Percentiles rank a stretch among this genome's conserved stretches.
phyloP scores from a whole-genome alignment of 139 green algal genomes.

The Microglena sp. region DNA sequence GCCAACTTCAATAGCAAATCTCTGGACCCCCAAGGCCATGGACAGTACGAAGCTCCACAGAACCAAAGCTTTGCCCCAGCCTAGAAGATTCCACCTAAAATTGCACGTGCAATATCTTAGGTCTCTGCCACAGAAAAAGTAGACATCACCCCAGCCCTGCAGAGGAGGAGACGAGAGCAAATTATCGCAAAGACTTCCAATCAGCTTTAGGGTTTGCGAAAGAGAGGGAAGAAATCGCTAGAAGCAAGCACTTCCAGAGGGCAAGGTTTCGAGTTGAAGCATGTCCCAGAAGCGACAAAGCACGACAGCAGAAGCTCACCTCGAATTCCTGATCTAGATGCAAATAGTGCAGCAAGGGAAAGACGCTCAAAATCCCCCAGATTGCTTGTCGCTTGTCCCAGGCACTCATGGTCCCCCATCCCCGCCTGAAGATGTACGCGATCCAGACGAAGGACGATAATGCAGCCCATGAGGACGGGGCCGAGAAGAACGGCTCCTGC shows the following conservation, averaged over 20 bases:
- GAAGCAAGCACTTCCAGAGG: neutral
- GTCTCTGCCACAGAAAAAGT: conserved; percentile 65
- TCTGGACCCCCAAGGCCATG: conserved; percentile 46
- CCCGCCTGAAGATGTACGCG: neutral
- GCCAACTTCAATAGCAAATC: conserved; percentile 42
- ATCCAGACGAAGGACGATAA: conserved; percentile 12
- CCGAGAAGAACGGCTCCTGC: no score
- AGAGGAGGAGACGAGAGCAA: neutral
- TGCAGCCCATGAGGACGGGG: conserved; percentile 14
- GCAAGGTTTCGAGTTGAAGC: neutral
- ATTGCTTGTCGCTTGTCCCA: conserved; percentile 7
- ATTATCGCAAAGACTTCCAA: neutral
- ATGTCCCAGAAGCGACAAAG: conserved; percentile 6
- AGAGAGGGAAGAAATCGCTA: neutral
- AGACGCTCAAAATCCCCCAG: conserved; percentile 3
- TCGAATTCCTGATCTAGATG: no score
- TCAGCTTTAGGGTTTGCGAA: neutral
- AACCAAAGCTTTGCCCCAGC: conserved; percentile 55
- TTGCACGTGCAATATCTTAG: conserved; percentile 60
- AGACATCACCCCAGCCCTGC: conserved; percentile 50
- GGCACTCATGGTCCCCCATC: neutral
- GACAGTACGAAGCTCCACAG: conserved; percentile 67
- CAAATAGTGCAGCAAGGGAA: neutral
- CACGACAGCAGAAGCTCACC: conserved; percentile 6
- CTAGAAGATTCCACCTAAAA: conserved; percentile 58